Evolutionary conservation across 768 basidiomycete species (phyloP).

Genomic region (Mycena latifolia): DNA sequence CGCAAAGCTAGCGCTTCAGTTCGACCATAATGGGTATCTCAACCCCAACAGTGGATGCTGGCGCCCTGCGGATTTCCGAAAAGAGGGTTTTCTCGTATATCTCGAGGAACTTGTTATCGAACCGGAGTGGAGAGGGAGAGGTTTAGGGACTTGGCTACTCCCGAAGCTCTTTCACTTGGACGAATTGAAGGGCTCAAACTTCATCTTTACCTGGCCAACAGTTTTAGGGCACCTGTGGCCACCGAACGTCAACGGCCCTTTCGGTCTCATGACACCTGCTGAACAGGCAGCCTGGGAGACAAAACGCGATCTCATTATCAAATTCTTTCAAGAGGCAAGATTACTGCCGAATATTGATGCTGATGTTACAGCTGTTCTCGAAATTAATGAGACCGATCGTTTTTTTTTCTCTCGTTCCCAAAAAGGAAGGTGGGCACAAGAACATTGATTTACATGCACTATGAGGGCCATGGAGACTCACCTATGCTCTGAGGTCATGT

Average conservation of each 20-base stretch:
- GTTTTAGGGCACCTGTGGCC: constrained; percentile 10
- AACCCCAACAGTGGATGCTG: constrained; percentile 20
- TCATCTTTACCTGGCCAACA: constrained; percentile 18
- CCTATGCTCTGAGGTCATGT: too few species aligned
- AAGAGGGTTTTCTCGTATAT: constrained; percentile 3
- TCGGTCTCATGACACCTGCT: constrained; percentile 6
- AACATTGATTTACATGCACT: too few species aligned
- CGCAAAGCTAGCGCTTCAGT: constrained; percentile 11
- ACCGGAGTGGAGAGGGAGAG: constrained; percentile 13
- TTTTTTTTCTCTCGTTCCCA: too few species aligned
- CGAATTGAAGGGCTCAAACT: background rate
- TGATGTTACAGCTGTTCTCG: too few species aligned
- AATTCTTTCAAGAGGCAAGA: constrained; percentile 5
- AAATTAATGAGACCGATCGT: too few species aligned
- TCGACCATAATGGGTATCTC: constrained; percentile 6
- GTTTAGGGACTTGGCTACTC: constrained; percentile 13
- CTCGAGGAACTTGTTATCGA: constrained; percentile 5
- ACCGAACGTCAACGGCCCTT: background rate
- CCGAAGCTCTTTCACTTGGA: constrained; percentile 18
- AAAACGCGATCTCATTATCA: constrained; percentile 11
- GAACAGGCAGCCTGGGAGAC: constrained; percentile 1
- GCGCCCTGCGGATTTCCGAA: constrained; percentile 5
- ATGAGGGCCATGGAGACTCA: too few species aligned
- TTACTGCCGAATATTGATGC: too few species aligned
- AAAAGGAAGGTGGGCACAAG: too few species aligned